Conservation (phyloP, 306 rosid species). For the Purshia tridentata region DNA sequence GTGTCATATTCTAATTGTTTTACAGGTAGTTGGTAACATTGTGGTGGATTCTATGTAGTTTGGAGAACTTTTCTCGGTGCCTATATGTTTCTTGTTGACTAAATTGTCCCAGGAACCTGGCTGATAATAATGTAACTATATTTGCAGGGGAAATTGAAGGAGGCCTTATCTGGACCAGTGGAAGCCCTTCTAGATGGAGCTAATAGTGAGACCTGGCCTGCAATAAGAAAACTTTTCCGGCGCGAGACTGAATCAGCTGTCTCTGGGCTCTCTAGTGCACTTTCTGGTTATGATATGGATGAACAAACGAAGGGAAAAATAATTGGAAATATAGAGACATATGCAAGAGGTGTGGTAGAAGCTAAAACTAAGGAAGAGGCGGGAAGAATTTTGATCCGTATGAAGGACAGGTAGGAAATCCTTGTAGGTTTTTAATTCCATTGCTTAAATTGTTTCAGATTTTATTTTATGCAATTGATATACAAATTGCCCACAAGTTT, state of each 20-base stretch:
- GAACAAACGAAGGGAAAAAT: constrained; percentile 53
- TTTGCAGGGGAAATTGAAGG: constrained; percentile 75
- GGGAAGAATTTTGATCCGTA: constrained; percentile 81
- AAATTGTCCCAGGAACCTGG: constrained; percentile 26
- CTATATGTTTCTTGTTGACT: constrained; percentile 18
- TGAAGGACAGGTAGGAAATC: constrained; percentile 86
- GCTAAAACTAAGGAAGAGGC: constrained; percentile 94
- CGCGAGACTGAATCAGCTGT: constrained; percentile 76
- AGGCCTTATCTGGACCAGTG: constrained; percentile 73
- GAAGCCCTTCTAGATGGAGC: constrained; percentile 95
- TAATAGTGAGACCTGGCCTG: constrained; percentile 81
- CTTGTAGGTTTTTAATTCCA: constrained; percentile 20
- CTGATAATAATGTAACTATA: constrained; percentile 33
- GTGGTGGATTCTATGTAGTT: background rate
- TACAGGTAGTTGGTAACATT: background rate
- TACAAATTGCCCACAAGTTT: constrained; percentile 53
- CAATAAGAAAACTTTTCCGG: constrained; percentile 69
- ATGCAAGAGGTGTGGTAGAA: constrained; percentile 79
- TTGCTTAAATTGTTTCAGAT: background rate
- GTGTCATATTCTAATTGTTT: background rate
- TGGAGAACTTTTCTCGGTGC: constrained; percentile 4
- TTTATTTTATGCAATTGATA: constrained; percentile 28
- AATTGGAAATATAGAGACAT: constrained; percentile 47
- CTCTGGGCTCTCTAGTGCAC: constrained; percentile 64
- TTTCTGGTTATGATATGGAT: constrained; percentile 75